Conservation (phyloP, 306 rosid species). For the Ziziphus jujuba region DNA sequence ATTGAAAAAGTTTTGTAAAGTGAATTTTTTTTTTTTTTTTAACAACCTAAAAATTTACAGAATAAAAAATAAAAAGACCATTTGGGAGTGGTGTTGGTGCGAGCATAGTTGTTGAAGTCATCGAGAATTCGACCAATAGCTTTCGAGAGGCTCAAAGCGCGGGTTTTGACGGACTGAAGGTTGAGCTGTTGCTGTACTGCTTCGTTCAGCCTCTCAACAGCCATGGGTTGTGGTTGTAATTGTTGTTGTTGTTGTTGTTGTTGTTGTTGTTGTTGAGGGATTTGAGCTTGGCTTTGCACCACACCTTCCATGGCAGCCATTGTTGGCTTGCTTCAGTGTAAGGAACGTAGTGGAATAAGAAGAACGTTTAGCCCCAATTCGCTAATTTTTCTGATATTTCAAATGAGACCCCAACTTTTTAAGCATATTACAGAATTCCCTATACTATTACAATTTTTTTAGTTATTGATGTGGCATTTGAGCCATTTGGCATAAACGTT, state of each 20-base stretch:
- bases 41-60: not conserved
- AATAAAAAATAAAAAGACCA: slow-evolving; percentile 36
- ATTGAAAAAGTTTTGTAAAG: not conserved
- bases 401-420: no score
- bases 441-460: no score
- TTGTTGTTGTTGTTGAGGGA: slow-evolving; percentile 17
- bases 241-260: slow-evolving; percentile 30
- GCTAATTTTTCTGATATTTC: no score
- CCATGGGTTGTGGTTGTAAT: slow-evolving; percentile 17
- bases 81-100: slow-evolving; percentile 80
- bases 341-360: no score
- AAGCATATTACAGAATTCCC: no score
- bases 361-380: no score
- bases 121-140: slow-evolving; percentile 83
- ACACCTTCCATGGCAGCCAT: slow-evolving; percentile 47
- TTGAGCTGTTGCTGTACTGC: slow-evolving; percentile 84
- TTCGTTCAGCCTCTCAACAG: slow-evolving; percentile 66
- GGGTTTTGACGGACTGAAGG: slow-evolving; percentile 72
- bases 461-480: no score
- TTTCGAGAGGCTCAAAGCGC: slow-evolving; percentile 77
- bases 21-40: no score
- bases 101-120: slow-evolving; percentile 72
- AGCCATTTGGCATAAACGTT: no score
- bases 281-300: slow-evolving; percentile 35
- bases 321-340: not conserved